Percentiles rank a stretch among this genome's conserved stretches.
These are phyloP conservation scores for Streptanthus diversifolius DNA, from an alignment of 345 rosid genomes.

Conservation along the genomic window DNA sequence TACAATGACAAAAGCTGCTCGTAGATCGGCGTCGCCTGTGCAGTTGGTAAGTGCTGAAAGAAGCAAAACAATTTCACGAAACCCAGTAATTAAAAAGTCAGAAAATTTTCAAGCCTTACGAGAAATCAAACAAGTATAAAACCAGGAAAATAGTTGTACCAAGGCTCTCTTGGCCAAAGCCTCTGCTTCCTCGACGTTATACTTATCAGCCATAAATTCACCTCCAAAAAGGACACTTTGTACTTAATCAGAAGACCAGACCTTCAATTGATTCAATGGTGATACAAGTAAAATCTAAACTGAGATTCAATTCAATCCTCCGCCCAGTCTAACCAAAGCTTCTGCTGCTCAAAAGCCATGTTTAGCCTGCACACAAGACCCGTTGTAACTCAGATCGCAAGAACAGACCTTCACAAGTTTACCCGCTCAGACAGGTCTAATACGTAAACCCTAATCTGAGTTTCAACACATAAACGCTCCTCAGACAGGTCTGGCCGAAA, in stretches of 20 bases:
- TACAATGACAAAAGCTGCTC: slow-evolving; percentile 75
- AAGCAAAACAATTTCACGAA: slow-evolving; percentile 4
- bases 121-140: background rate
- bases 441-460: background rate
- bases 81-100: background rate
- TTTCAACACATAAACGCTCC: background rate
- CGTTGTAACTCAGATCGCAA: background rate
- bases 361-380: background rate
- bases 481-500: background rate
- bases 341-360: slow-evolving; percentile 51
- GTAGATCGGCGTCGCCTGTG: slow-evolving; percentile 72
- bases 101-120: background rate
- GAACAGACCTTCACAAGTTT: background rate
- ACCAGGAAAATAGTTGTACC: slow-evolving; percentile 34
- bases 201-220: slow-evolving; percentile 48
- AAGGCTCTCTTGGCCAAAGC: slow-evolving; percentile 62
- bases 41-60: slow-evolving; percentile 64
- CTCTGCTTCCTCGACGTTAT: slow-evolving; percentile 81
- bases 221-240: background rate
- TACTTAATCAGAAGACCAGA: background rate
- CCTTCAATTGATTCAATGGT: background rate
- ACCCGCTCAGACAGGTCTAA: background rate
- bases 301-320: background rate
- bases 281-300: background rate
- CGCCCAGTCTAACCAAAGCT: slow-evolving; percentile 14